A percentile compares a stretch with the other conserved stretches of the same genome.
phyloP scores from a whole-genome alignment of 148 eudicot species.

The Vaccinium darrowii region DNA sequence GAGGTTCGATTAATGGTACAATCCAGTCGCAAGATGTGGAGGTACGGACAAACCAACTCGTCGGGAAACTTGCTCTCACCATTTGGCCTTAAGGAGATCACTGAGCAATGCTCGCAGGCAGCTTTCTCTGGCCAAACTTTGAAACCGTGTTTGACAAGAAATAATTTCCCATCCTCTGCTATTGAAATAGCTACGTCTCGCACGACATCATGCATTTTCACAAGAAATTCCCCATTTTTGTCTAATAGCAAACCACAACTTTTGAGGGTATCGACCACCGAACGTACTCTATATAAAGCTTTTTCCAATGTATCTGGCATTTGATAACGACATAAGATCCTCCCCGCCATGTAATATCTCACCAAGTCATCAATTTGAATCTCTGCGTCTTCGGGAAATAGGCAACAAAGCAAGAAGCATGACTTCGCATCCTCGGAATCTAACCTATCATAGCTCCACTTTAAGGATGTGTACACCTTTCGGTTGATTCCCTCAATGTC shows the following conservation, averaged over 20 bases:
- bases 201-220: neutral
- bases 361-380: neutral
- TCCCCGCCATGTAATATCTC: neutral
- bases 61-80: too few relatives aligned
- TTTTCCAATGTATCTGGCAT: neutral
- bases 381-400: neutral
- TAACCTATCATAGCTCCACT: constrained; percentile 13
- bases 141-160: neutral
- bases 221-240: too few relatives aligned
- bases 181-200: neutral
- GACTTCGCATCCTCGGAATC: neutral
- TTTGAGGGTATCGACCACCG: neutral
- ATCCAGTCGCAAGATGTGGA: neutral
- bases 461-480: constrained; percentile 1
- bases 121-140: neutral
- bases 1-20: too few relatives aligned
- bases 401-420: constrained; percentile 13
- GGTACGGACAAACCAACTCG: neutral
- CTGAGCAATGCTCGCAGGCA: neutral
- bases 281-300: neutral
- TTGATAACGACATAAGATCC: neutral
- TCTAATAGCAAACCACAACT: neutral
- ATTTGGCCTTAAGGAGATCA: neutral
- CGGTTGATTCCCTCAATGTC: neutral
- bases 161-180: neutral